Conservation (phyloP, 2,329 filamentous ascomycete species). For the Colletotrichum sp. region DNA sequence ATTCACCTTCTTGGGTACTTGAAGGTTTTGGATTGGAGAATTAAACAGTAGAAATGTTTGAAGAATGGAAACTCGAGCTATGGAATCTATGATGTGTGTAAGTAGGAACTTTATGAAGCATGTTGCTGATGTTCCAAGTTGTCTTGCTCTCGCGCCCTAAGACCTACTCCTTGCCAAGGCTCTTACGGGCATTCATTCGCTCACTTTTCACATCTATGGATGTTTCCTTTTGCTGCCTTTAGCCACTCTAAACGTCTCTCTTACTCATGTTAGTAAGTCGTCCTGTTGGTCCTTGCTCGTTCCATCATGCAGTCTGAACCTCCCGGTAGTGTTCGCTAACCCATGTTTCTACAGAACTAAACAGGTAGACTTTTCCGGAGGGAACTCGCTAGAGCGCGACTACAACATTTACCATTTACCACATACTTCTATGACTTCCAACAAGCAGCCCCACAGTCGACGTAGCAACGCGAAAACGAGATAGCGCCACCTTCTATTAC, state of each 20-base stretch:
- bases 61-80: background rate
- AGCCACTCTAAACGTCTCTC: background rate
- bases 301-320: background rate
- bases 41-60: background rate
- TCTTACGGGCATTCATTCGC: background rate
- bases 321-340: background rate
- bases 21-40: background rate
- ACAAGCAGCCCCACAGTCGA: background rate
- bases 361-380: background rate
- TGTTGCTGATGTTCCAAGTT: background rate
- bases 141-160: background rate
- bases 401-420: background rate
- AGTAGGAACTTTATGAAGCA: background rate
- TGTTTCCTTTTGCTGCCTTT: background rate
- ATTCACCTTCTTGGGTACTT: background rate
- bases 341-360: background rate
- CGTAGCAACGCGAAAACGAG: background rate
- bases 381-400: background rate
- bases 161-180: background rate
- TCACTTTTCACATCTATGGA: background rate
- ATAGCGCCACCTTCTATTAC: background rate
- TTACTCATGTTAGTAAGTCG: fast-evolving
- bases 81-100: background rate
- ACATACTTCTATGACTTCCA: background rate
- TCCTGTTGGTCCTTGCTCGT: background rate